A percentile compares a stretch with the other conserved stretches of the same genome.
phyloP scores from a whole-genome alignment of 1,284 basidiomycete genomes.

The Lentinus polychrous region DNA sequence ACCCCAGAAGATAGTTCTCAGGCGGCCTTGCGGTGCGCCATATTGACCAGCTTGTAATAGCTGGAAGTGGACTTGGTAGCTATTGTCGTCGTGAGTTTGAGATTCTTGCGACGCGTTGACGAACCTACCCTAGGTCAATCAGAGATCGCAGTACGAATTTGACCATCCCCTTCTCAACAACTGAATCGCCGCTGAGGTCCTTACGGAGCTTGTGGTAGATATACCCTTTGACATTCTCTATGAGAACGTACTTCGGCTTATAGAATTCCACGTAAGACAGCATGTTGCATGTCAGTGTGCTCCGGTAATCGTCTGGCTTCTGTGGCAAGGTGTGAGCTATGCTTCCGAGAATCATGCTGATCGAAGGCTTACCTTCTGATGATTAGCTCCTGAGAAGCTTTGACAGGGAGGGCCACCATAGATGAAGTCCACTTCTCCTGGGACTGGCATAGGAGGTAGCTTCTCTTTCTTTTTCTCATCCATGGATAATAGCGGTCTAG shows the following conservation, averaged over 20 bases:
- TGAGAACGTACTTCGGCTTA: constrained; percentile 51
- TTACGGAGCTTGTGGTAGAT: neutral
- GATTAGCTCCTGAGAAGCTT: constrained; percentile 57
- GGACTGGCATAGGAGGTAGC: constrained; percentile 45
- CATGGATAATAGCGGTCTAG: constrained; percentile 31
- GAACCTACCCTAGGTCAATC: constrained; percentile 52
- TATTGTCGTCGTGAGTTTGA: too few relatives aligned
- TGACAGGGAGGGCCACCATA: constrained; percentile 72
- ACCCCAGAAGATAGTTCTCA: constrained; percentile 61
- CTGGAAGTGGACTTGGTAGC: constrained; percentile 63
- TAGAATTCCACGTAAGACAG: constrained; percentile 70
- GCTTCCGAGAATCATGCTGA: neutral
- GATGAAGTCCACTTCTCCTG: constrained; percentile 60
- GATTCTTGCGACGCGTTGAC: too few relatives aligned
- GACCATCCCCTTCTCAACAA: constrained; percentile 48
- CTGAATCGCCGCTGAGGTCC: neutral
- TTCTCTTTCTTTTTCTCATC: constrained; percentile 22
- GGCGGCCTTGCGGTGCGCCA: constrained; percentile 62
- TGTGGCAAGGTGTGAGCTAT: constrained; percentile 19
- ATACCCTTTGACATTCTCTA: constrained; percentile 62
- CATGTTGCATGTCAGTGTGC: constrained; percentile 61
- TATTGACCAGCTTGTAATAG: constrained; percentile 62
- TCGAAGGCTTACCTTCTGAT: constrained; percentile 36
- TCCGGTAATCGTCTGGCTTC: constrained; percentile 54
- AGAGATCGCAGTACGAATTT: constrained; percentile 57